Base-by-base conservation (phyloP, 257 asterid species). In the Echium plantagineum region DNA sequence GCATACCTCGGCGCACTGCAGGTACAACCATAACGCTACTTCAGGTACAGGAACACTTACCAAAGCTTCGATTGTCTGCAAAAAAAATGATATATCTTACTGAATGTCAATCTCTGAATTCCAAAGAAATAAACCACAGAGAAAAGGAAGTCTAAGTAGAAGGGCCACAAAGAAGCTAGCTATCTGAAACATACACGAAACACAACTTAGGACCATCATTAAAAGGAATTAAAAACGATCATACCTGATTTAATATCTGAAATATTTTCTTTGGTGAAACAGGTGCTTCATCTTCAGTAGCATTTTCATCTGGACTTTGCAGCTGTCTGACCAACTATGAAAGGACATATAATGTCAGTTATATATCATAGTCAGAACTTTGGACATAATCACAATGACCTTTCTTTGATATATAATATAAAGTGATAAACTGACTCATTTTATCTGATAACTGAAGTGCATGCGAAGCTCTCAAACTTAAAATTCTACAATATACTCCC, bases 1-100 rank as follows among this genome's bases (percentile, higher is more conserved):
- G 55, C 58, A 63, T 83, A 93, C 99, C 97, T 93, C 99, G 65
- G 99, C 99, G 74, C 99, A 93, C 71, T 93, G 90, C 67, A 89
- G 79, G 78, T 89, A 93, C 68, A 93, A 73, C 62, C 73, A 81
- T 66, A 93, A 66, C 58, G 99, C 95, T 61, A 93, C 82, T 77
- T 86, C 94, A 71, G 99, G 91, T 28, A 79, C 95, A 20, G 96
- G 96, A 72, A 93, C 81, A 68, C 77, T 76, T 75, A 95, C 73
- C 70, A 93, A 75, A 48, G 81, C 82, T 74, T 93, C 97, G 60
- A 93, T 81, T 62, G 75, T 93, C 97, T 93, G 79, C 66, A 83
- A 78, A 21, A 74, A 68, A 64, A 55, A 7, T 16, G 48, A 60
- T 47, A 35, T 7, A 30, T 10, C 38, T 57, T 32, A 24, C 19